A percentile compares a stretch with the other conserved stretches of the same genome.
These are phyloP conservation scores for Cladosporium sp. DNA, from an alignment of 2,329 filamentous ascomycete species.

Conservation along the genomic window DNA sequence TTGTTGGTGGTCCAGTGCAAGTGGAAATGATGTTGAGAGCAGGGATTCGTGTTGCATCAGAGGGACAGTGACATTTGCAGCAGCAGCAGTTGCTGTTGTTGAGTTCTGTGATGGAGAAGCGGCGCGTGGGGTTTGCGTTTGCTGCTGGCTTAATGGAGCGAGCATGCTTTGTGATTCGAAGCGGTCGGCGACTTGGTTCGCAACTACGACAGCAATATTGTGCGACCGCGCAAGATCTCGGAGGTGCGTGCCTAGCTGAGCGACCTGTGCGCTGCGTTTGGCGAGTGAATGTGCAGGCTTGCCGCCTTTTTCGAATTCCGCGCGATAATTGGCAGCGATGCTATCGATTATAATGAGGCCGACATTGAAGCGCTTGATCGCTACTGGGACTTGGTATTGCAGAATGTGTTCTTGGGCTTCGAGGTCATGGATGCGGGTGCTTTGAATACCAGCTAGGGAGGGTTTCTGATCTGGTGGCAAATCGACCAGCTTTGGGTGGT, in stretches of 20 bases:
- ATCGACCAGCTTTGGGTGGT: slow-evolving; percentile 61
- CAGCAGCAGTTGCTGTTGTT: neutral
- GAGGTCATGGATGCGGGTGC: slow-evolving; percentile 81
- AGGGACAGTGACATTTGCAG: neutral
- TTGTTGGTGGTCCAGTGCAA: slow-evolving; percentile 85
- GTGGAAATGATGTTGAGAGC: slow-evolving; percentile 52
- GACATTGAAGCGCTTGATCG: slow-evolving; percentile 71
- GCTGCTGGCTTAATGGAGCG: slow-evolving; percentile 20
- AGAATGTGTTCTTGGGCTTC: slow-evolving; percentile 96
- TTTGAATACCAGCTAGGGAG: slow-evolving; percentile 74
- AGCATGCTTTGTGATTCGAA: slow-evolving; percentile 52
- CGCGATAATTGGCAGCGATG: slow-evolving; percentile 92
- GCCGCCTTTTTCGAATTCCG: slow-evolving; percentile 67
- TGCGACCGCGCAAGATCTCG: slow-evolving; percentile 73
- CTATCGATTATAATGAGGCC: slow-evolving; percentile 87
- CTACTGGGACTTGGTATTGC: slow-evolving; percentile 85
- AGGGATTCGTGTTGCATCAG: slow-evolving; percentile 20
- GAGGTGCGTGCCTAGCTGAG: slow-evolving; percentile 72
- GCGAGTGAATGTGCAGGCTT: slow-evolving; percentile 61
- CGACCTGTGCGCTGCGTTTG: slow-evolving; percentile 72
- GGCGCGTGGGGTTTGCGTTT: slow-evolving; percentile 21
- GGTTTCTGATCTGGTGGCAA: slow-evolving; percentile 50
- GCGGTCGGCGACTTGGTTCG: slow-evolving; percentile 93
- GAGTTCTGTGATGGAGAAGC: slow-evolving; percentile 22
- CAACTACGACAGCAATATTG: slow-evolving; percentile 80